Evolutionary conservation across 768 basidiomycete genomes (phyloP), one percentile per base, ranked within the genome.

Genomic region (Leucogyrophana mollusca): DNA sequence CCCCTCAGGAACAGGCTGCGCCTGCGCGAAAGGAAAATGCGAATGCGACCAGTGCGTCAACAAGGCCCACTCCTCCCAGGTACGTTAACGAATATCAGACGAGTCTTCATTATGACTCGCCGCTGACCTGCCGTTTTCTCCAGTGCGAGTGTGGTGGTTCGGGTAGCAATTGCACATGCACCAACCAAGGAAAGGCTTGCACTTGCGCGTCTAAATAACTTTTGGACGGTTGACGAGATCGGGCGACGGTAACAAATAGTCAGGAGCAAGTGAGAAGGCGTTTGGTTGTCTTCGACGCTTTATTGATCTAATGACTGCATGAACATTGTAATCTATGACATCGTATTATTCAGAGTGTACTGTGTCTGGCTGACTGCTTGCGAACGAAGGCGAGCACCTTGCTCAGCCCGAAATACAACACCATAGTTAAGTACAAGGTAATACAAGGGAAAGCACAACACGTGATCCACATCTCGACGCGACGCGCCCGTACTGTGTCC

Each of bases 21-120:
- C 44, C 3, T 70, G 68, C 42, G 34, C 61, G 2, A 64, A 59
- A 46, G 56, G 56, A 43, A 53, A 53, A 34, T 70, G 68, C 35
- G 40, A 58, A 35, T 70, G 68, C 54, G 16, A 46, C 7, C 27
- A 50, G 16, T 70, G 68, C 48, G 47, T 46, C 4, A 70, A 70
- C 30, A 61, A 56, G 39, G 45, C 57, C 8, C 57, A 59, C 34
- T 54, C 64, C 17, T 22, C 36, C 16, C 55, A 66, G 40, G 61
- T 59, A 34, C 13, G 39, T 20, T 40, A 37, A 13, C 27, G 10
- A 9, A 20, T 20, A 20, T 32, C 24, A 10, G n/a, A 8, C 27
- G 33, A 7, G 3, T 3, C 9, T 13, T n/a, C 9, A 4, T 20
- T 14, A 9, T 21, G 10, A n/a, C n/a, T n/a, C n/a, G n/a, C 9